Percentiles rank a stretch among this genome's conserved stretches.
These are phyloP conservation scores for Penicillium manginii DNA, from an alignment of 495 filamentous ascomycete genomes.

Conservation along the genomic window DNA sequence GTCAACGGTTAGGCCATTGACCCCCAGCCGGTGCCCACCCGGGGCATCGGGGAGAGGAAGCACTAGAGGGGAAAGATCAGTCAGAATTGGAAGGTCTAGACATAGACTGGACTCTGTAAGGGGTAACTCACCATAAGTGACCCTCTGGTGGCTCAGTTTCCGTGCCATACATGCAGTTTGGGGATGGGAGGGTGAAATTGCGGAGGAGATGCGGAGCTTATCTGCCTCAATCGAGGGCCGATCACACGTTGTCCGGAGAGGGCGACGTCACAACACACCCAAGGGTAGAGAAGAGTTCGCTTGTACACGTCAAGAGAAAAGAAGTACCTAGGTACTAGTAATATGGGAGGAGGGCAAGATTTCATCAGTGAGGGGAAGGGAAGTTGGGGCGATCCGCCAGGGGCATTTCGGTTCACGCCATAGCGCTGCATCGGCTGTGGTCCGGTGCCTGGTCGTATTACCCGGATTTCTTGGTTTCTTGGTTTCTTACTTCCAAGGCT, in stretches of 20 bases:
- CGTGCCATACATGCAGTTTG: slow-evolving; percentile 48
- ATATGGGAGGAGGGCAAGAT: too few relatives aligned
- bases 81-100: slow-evolving; percentile 17
- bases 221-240: slow-evolving; percentile 33
- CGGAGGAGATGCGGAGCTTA: slow-evolving; percentile 46
- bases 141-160: slow-evolving; percentile 54
- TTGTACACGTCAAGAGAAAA: too few relatives aligned
- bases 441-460: slow-evolving; percentile 10
- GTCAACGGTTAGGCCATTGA: slow-evolving; percentile 92
- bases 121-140: slow-evolving; percentile 48
- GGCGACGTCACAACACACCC: not conserved
- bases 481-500: too few relatives aligned
- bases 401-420: slow-evolving; percentile 19
- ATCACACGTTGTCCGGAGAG: slow-evolving; percentile 34
- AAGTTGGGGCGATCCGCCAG: slow-evolving; percentile 18
- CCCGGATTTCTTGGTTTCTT: not conserved
- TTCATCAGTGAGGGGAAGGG: slow-evolving; percentile 31
- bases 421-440: slow-evolving; percentile 13
- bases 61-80: slow-evolving; percentile 56
- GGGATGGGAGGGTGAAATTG: slow-evolving; percentile 32
- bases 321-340: too few relatives aligned
- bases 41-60: slow-evolving; percentile 90
- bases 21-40: slow-evolving; percentile 88
- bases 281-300: not conserved
- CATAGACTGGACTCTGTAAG: not conserved